Base-by-base conservation (phyloP, 108 stramenopile genomes). In the Cyclostephanos invisitatus region DNA sequence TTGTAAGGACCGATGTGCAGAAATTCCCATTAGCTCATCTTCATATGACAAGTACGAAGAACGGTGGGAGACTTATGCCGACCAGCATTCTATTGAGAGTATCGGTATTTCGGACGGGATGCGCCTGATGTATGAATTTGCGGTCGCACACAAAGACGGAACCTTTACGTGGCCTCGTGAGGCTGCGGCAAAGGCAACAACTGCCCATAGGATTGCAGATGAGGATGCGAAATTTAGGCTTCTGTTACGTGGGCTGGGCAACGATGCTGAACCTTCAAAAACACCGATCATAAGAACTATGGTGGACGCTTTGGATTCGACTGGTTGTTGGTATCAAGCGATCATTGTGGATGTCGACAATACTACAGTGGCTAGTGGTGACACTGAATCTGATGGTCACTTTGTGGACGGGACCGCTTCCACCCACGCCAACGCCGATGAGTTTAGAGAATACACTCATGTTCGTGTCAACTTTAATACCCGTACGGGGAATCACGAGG, bases 141-240 rank as follows among this genome's bases (percentile, higher is more conserved):
- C 89, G 10, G 60, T 89, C 11, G 38, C 82, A 4, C 85, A 77
- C 66, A 83, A 84, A 63, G 86, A 83, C 49, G 86, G 81, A 35
- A 79, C 83, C 32, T 83, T 91, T 37, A 72, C 86, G 11, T 94
- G 91, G 91, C 93, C 93, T 25, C 75, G 93, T 54, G 93, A 94
- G 83, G 89, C 89, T 20, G 93, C 93, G 17, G 93, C 91, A 20
- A 94, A 89, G 64, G 93, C 91, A n/a, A 91, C 91, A 37, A 72
- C 70, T 15, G 83, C 68, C 3, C 80, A 81, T 14, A 75, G 83
- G 5, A 81, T 91, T 49, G 89, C 84, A 40, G 91, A 90, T 35
- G 88, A 89, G 66, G 91, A 91, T 78, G 73, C 74, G 18, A 62
- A 67, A 22, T 94, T 94, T 76, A 78, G 91, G 29, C 60, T 62